Evolutionary conservation across 2,329 filamentous ascomycete genomes (phyloP), one percentile per base, ranked within the genome.

Genomic region (Bisporella sp.): DNA sequence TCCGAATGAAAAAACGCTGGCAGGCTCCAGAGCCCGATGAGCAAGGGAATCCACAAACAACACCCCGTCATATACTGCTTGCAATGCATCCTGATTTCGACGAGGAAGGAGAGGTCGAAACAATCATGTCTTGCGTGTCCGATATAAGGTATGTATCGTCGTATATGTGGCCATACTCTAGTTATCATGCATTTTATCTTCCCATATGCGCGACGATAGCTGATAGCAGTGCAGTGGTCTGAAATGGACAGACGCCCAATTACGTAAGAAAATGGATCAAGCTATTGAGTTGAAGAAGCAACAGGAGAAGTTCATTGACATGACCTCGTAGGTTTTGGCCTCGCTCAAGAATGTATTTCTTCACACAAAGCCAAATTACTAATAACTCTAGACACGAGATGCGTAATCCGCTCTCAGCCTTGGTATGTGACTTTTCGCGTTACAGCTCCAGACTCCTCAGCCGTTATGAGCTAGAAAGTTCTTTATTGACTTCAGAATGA

Each of bases 11-110:
- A 61, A 79, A 79, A 31, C 75, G 76, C 30, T 85, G 83, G 68
- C 72, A 81, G 0, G 89, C 85, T 57, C 86, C 86, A 0, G 86
- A 91, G 59, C 84, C 78, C 60, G 76, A 84, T 54, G 69, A 73
- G 1, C 70, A 79, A 31, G 85, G 84, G 3, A 70, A 72, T 31
- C 73, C 90, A 47, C 88, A 88, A 69, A 81, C 82, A 53, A 84
- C 90, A 2, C 90, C 91, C 58, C 86, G 86, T 47, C 87, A 82
- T 62, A 84, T 95, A 47, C 92, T 88, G 0, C 87, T 95, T 62
- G 95, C 35, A 37, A 8, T 37, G 35, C n/a, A 37, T 37, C 35
- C 35, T 37, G 35, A 37, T 37, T 37, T 37, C n/a, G 35, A 37
- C 35, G 35, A 37, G 35, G n/a, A 8, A 9, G 35, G 35, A 8